Evolutionary conservation across 129 eudicot species (phyloP).

Genomic region (Apium graveolens): DNA sequence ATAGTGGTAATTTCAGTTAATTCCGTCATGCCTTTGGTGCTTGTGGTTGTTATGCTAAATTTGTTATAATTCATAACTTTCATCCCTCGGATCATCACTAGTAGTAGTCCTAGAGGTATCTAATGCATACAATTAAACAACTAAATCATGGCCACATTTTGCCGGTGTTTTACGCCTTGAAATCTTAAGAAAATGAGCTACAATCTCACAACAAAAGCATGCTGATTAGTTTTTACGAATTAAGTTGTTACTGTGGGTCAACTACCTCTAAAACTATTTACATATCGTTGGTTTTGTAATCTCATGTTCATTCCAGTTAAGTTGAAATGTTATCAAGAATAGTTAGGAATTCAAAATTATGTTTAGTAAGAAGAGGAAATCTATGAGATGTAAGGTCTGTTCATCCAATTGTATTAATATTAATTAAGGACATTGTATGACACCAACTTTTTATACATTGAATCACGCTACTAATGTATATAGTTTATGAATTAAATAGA

Average conservation of each 20-base stretch:
- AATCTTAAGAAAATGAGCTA: neutral
- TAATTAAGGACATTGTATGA: neutral
- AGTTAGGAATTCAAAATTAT: neutral
- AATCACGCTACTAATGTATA: neutral
- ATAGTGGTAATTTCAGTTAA: neutral
- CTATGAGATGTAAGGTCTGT: neutral
- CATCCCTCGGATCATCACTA: neutral
- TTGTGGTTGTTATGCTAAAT: neutral
- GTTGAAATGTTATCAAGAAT: neutral
- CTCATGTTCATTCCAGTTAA: neutral
- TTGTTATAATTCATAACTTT: neutral
- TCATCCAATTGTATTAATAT: neutral
- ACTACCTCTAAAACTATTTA: neutral
- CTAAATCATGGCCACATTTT: neutral
- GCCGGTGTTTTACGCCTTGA: neutral
- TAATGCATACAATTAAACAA: neutral
- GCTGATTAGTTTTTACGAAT: neutral
- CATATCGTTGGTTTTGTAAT: neutral
- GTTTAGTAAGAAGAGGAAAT: neutral
- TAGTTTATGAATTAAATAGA: no score
- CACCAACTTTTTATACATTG: no score
- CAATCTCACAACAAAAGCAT: neutral
- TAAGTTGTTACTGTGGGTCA: neutral
- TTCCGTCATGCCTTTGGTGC: slow-evolving; percentile 8
- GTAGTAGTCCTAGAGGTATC: slow-evolving; percentile 1